Evolutionary conservation across 768 basidiomycete species (phyloP), one percentile per base, ranked within the genome.

Genomic region (Suillus weaverae): DNA sequence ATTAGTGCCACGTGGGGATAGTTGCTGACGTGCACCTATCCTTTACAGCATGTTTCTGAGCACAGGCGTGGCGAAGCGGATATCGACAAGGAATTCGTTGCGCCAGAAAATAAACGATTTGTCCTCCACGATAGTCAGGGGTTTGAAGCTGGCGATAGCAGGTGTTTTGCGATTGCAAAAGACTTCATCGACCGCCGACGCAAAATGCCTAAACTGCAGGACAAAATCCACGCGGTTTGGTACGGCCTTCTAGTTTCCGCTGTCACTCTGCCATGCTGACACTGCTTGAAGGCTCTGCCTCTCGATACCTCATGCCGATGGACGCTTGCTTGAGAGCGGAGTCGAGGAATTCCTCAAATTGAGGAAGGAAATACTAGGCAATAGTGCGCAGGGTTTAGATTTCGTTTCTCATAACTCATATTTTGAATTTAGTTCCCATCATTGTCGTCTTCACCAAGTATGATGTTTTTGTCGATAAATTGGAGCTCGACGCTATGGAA

Each of bases 91-190:
- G 68, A 69, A 36, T 60, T 69, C n/a, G 53, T 63, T 13, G 62
- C 68, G 14, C 36, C 41, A 54, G 53, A 69, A 38, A 69, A 69
- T 46, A 50, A 41, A 14, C 61, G 57, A n/a, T 60, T 69, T 41
- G 68, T 69, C 38, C 68, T 69, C 14, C 68, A 69, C 38, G 65
- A 69, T 56, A 69, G 69, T 46, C 35, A 51, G 32, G 66, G 66
- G 13, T 66, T 66, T 35, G 68, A 69, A 66, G 30, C 61, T 36
- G 68, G 69, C 10, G 61, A 66, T 13, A 9, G 11, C 4, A 43
- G 20, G 26, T 61, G 22, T 50, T 51, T 66, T 13, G 32, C 51
- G 44, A 43, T 6, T 33, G 67, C 55, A 38, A 60, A 61, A 39
- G 33, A 68, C 6, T 69, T 69, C 50, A 70, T 69, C 36, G 4